A percentile compares a stretch with the other conserved stretches of the same genome.
Evolutionary conservation across 75 land plant species (phyloP).

Genomic region (Larix kaempferi): DNA sequence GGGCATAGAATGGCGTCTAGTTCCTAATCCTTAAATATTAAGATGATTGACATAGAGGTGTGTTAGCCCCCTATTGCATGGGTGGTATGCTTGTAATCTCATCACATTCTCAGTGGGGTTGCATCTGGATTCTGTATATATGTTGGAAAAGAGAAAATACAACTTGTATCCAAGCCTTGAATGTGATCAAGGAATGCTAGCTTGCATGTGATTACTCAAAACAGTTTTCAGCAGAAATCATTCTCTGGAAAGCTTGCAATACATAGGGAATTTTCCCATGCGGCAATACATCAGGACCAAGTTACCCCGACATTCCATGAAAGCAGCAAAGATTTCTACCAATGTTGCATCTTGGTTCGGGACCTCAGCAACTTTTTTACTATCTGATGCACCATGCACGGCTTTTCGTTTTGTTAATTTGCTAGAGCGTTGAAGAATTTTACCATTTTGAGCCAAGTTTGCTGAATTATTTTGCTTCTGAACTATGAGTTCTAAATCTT

Average conservation of each 20-base stretch:
- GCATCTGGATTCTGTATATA: conserved; percentile 5
- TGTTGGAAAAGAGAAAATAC: not conserved
- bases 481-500: conserved; percentile 34
- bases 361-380: not conserved
- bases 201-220: not conserved
- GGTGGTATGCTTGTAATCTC: no score
- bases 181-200: not conserved
- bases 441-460: not conserved
- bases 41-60: not conserved
- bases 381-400: not conserved
- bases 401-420: conserved; percentile 1
- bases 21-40: not conserved
- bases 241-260: not conserved
- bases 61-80: no score
- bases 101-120: no score
- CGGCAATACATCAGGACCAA: conserved; percentile 8
- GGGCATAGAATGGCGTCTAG: not conserved
- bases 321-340: conserved; percentile 5
- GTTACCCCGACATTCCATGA: conserved; percentile 3
- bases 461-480: conserved; percentile 3
- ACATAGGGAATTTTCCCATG: not conserved
- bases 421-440: not conserved
- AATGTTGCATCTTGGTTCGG: not conserved
- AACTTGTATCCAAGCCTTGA: no score
- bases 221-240: not conserved